Conservation (phyloP, 2,329 filamentous ascomycete species). For the Aureobasidium melanogenum region DNA sequence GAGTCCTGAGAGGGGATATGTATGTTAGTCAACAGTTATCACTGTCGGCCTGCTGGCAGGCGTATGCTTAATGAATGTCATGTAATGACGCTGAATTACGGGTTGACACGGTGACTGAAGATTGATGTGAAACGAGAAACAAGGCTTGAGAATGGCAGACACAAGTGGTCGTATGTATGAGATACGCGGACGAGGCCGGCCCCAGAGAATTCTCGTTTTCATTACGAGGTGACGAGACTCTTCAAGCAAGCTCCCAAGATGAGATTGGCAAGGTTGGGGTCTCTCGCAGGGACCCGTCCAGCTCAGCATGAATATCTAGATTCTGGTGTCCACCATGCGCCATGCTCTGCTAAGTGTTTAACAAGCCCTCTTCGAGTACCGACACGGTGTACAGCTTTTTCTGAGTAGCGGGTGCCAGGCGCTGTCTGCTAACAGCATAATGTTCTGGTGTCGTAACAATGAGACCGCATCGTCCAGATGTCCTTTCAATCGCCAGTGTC, state of each 20-base stretch:
- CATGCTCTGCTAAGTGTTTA: not conserved
- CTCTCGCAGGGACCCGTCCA: too few relatives aligned
- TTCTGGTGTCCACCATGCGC: not conserved
- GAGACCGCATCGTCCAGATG: not conserved
- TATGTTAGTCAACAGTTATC: not conserved
- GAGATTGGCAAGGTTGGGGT: not conserved
- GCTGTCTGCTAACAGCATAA: not conserved
- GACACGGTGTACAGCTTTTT: not conserved
- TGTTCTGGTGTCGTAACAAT: not conserved
- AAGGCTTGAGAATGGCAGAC: too few relatives aligned
- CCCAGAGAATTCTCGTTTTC: not conserved
- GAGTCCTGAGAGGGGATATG: not conserved
- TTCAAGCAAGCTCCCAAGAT: not conserved
- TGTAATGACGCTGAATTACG: not conserved
- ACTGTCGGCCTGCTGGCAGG: not conserved
- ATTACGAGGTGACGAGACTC: not conserved
- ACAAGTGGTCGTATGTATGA: not conserved
- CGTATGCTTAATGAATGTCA: not conserved
- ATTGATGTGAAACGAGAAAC: too few relatives aligned
- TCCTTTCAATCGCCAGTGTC: conserved; percentile 30
- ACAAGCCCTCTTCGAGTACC: not conserved
- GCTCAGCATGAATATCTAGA: not conserved
- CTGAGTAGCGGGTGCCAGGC: too few relatives aligned
- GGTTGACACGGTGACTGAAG: too few relatives aligned
- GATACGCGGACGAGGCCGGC: not conserved